Base-by-base conservation (phyloP, 2,329 filamentous ascomycete genomes). In the Amesomyces nigricolor region DNA sequence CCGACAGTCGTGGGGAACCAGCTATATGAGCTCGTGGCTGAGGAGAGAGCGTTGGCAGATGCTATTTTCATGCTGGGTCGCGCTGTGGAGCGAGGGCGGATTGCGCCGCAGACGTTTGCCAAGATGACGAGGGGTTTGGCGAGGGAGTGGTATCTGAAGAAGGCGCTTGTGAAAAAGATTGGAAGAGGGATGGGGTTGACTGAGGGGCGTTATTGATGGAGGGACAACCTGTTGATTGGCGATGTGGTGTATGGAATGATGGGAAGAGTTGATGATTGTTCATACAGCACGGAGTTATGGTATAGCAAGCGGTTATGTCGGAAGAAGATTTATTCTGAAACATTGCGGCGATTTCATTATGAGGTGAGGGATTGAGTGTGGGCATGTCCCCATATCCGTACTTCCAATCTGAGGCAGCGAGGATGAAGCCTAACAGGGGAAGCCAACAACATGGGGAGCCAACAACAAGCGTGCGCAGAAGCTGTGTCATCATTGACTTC, bases 1-100 rank as follows among this genome's bases (percentile, higher is more conserved):
- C 91, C 92, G 0, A 96, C 90, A 0, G 87, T 96, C 1, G 94
- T 96, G 4, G 89, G 88, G 0, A 91, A 92, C 62, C 94, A 99
- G 75, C 75, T 99, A 19, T 99, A 97, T 71, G 85, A 86, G 47
- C 77, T 95, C 2, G 89, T 91, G 29, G 90, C 91, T 1, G 94
- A 99, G 68, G 92, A 96, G 72, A 80, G 87, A 62, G 91, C 88
- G 2, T 80, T 95, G 47, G 87, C 87, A 32, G 92, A 96, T 68
- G 88, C 90, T 2, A 83, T 97, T 60, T 95, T 94, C 66, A 85
- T 91, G 59, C 75, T 95, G 13, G 87, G 87, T 1, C 76, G 86
- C 54, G 89, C 86, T 1, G 78, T 92, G 17, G 88, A 92, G 69
- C 77, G 79, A 51, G 89, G 89, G 4, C 77, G 87, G 52, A 79